phyloP scores from a whole-genome alignment of 2,329 filamentous ascomycete genomes.

The Diaporthe batatas region DNA sequence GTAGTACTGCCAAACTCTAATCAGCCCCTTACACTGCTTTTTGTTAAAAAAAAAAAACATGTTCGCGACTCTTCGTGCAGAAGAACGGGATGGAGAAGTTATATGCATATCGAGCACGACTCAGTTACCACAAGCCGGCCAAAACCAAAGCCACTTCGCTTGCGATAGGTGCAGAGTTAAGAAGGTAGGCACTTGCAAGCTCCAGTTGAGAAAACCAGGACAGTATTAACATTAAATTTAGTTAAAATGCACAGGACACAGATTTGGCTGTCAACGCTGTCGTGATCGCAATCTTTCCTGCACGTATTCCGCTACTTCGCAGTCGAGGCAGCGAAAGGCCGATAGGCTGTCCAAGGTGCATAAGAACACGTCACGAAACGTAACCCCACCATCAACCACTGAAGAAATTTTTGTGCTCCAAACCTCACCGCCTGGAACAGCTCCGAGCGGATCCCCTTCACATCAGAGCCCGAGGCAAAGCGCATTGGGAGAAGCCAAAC shows the following conservation, averaged over 20 bases:
- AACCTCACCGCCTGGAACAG: background rate
- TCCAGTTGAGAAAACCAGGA: background rate
- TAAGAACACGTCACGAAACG: background rate
- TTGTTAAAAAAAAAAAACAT: too few species aligned
- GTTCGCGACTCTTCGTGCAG: conserved; percentile 27
- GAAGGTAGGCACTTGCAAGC: background rate
- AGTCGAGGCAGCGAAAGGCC: conserved; percentile 9
- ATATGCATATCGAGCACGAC: conserved; percentile 28
- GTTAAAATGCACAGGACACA: conserved; percentile 30
- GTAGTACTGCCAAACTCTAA: conserved; percentile 6
- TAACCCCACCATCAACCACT: background rate
- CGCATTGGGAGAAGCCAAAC: background rate
- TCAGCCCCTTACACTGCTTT: background rate
- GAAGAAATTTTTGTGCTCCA: background rate
- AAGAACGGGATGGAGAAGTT: conserved; percentile 21
- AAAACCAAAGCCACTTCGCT: conserved; percentile 24
- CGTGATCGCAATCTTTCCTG: conserved; percentile 23
- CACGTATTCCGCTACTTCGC: conserved; percentile 13
- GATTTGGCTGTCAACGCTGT: conserved; percentile 25
- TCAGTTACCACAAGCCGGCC: conserved; percentile 31
- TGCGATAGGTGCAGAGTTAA: conserved; percentile 30
- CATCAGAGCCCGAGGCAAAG: background rate
- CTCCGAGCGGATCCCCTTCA: background rate
- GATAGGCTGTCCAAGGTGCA: background rate
- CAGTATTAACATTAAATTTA: background rate